Base-by-base conservation (phyloP, 2,329 filamentous ascomycete genomes). In the Xylariaceae sp. region DNA sequence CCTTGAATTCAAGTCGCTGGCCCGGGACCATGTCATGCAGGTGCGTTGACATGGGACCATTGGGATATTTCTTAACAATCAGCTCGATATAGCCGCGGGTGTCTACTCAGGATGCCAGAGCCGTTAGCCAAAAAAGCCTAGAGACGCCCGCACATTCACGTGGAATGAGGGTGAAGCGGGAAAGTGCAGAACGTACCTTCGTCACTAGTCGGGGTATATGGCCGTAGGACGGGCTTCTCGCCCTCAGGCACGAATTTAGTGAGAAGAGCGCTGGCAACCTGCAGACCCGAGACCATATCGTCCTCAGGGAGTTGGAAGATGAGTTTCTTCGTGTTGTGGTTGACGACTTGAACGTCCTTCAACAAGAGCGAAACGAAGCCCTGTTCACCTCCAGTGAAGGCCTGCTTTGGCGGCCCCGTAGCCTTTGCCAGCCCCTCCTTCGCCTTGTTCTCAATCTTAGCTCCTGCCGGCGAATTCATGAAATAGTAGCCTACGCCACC, bases 261-360 rank as follows among this genome's bases (percentile, higher is more conserved):
- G 71, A 99, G 79, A 64, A 99, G 75, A 39, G 92, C 92, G 82
- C 91, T 96, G 53, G 93, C 86, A 59, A 96, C 78, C 29, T 82
- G 75, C 54, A 99, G 77, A 37, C 94, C 94, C 53, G 90, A 93
- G 47, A 96, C 87, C 75, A 88, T 84, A 71, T 96, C 88, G 59
- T 84, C 80, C 72, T 95, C 89, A 13, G 91, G 90, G 36, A 97
- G 85, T 67, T 87, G 85, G 76, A 99, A 97, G 65, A 89, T 86
- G 71, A 97, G 81, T 66, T 84, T 87, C 85, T 97, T 97, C 66
- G 92, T 95, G 81, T 97, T 97, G 81, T 92, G 89, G 80, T 91
- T 97, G 77, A 97, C 75, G 39, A 80, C 76, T 76, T 96, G 88
- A 43, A 92, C 82, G 50, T 87, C 85, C 51, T 91, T 84, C 51